Percentiles rank a stretch among this genome's conserved stretches.
Evolutionary conservation across 495 filamentous ascomycete species (phyloP).

Genomic region (Penicillium manginii): DNA sequence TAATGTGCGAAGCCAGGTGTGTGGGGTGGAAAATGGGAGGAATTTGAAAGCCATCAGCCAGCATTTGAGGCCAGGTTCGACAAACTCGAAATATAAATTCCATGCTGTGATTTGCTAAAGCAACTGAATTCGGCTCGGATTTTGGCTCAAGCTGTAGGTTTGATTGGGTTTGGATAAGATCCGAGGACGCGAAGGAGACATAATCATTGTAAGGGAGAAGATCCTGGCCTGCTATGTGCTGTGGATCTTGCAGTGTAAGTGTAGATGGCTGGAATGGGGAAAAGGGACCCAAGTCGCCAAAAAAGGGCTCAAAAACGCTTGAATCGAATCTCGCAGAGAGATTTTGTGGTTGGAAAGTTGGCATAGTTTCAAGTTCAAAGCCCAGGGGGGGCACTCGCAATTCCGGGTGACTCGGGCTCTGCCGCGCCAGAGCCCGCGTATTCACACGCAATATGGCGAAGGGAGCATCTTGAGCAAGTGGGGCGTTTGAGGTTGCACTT

Average conservation of each 20-base stretch:
- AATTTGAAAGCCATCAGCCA: constrained; percentile 7
- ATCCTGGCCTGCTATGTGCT: neutral
- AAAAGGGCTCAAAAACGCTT: constrained; percentile 16
- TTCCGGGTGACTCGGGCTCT: neutral
- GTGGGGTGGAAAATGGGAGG: constrained; percentile 7
- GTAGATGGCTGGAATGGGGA: neutral
- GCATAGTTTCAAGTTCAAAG: constrained; percentile 1
- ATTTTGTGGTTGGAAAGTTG: neutral
- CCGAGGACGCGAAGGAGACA: neutral
- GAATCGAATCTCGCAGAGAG: constrained; percentile 10
- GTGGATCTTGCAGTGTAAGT: neutral
- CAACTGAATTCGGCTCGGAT: neutral
- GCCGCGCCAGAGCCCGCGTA: neutral
- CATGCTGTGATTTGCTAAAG: constrained; percentile 10
- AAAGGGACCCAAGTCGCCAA: constrained; percentile 1
- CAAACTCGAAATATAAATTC: constrained; percentile 9
- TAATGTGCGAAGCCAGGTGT: neutral
- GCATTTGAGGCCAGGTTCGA: constrained; percentile 10
- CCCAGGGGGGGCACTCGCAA: constrained; percentile 3
- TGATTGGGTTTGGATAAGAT: neutral
- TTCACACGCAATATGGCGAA: neutral
- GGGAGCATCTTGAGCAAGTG: constrained; percentile 7
- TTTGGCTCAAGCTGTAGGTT: too few relatives aligned
- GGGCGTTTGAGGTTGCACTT: constrained; percentile 5
- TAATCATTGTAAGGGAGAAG: neutral